Conservation (phyloP, 345 rosid species). For the Citrus cavaleriei region DNA sequence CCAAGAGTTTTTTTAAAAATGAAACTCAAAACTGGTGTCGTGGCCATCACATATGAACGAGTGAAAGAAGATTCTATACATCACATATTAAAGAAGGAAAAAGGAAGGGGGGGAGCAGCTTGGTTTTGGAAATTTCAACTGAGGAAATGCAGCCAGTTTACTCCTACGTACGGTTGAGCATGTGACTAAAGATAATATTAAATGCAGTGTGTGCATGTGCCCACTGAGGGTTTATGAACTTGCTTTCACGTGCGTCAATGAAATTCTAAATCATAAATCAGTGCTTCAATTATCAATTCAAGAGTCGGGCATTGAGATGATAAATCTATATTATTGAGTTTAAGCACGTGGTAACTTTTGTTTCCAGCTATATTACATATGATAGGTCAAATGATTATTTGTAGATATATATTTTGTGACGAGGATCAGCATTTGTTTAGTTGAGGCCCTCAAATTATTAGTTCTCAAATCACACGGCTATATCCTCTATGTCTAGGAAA, state of each 20-base stretch:
- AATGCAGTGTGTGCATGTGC: background rate
- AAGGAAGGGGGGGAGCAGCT: background rate
- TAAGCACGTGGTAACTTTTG: constrained; percentile 5
- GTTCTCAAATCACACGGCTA: too few relatives aligned
- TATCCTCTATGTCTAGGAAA: too few relatives aligned
- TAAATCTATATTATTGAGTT: background rate
- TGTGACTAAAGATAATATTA: background rate
- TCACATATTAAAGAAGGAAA: too few relatives aligned
- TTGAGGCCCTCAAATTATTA: background rate
- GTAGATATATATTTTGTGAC: background rate
- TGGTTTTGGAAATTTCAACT: background rate
- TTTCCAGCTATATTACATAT: background rate
- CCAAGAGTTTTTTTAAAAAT: too few relatives aligned
- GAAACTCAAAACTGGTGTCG: too few relatives aligned
- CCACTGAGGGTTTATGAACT: background rate
- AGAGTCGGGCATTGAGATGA: background rate
- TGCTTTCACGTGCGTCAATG: background rate
- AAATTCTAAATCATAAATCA: background rate
- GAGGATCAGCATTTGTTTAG: background rate
- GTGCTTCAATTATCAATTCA: background rate
- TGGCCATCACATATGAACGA: too few relatives aligned
- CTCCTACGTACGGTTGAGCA: background rate
- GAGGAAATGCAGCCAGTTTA: background rate
- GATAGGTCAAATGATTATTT: background rate
- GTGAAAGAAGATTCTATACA: too few relatives aligned